These are phyloP conservation scores for Gonium pectorale DNA, from an alignment of 139 green algal species.

Conservation along the genomic window DNA sequence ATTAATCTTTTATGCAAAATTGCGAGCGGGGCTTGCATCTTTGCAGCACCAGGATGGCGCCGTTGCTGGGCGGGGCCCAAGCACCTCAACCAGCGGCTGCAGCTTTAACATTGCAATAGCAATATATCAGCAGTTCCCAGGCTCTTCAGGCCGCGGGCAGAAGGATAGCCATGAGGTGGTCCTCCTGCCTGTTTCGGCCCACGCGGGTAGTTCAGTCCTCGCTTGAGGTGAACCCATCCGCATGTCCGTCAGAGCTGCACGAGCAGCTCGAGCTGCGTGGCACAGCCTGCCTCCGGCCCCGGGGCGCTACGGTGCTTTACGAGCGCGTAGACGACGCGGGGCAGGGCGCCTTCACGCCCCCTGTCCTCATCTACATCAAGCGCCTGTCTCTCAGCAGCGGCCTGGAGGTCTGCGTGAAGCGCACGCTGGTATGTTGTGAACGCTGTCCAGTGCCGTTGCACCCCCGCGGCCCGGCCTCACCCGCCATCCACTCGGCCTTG, in stretches of 20 bases:
- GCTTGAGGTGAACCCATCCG: neutral
- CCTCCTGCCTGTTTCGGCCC: conserved; percentile 11
- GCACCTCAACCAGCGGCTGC: no score
- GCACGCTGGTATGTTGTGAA: no score
- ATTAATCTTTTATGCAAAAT: no score
- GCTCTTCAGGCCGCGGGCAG: neutral
- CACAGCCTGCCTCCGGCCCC: conserved; percentile 2
- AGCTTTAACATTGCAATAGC: neutral
- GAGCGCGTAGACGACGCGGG: conserved; percentile 21
- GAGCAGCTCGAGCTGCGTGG: neutral
- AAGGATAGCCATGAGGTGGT: conserved; percentile 12
- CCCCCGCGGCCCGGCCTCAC: no score
- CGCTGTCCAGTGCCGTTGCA: no score
- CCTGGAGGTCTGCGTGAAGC: conserved; percentile 28
- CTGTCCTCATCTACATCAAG: conserved; percentile 36
- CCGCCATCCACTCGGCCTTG: no score
- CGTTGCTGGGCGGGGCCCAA: no score
- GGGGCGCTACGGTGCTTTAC: conserved; percentile 6
- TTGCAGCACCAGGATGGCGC: no score
- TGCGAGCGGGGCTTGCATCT: no score
- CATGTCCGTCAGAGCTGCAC: conserved; percentile 3
- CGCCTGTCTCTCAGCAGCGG: conserved; percentile 2
- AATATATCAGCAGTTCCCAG: neutral
- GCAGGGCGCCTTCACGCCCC: conserved; percentile 18
- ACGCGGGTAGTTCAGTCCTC: neutral